A percentile compares a stretch with the other conserved stretches of the same genome.
Conservation (phyloP, 2,329 filamentous ascomycete genomes). For the Pyrenochaeta sp. region DNA sequence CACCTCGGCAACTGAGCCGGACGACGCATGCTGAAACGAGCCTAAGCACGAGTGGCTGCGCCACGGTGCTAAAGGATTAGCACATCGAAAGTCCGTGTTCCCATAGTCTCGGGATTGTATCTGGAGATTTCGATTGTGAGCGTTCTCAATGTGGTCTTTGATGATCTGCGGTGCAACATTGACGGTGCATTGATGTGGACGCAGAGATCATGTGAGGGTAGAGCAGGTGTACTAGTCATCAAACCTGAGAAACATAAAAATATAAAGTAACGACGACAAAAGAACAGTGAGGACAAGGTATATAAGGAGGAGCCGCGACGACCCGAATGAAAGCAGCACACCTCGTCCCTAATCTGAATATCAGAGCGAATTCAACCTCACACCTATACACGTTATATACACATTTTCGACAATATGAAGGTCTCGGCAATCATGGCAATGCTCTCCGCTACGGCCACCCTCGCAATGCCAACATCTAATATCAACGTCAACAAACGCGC, state of each 20-base stretch:
- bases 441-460: slow-evolving; percentile 4
- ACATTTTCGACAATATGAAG: slow-evolving; percentile 6
- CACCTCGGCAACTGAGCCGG: not conserved
- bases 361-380: too few species aligned
- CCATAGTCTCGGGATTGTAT: not conserved
- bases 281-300: too few species aligned
- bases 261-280: too few species aligned
- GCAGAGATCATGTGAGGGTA: not conserved
- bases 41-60: not conserved
- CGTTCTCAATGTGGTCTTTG: slow-evolving; percentile 3
- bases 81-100: not conserved
- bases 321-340: not conserved
- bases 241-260: not conserved
- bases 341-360: too few species aligned
- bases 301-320: too few species aligned
- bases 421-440: slow-evolving; percentile 5
- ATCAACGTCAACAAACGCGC: slow-evolving; percentile 11
- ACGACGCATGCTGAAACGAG: not conserved
- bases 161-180: slow-evolving; percentile 10
- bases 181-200: not conserved
- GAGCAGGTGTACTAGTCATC: not conserved
- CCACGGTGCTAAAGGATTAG: not conserved
- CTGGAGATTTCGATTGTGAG: not conserved
- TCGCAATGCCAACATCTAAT: slow-evolving; percentile 8
- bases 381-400: not conserved